phyloP scores from a whole-genome alignment of 1,139 yeast species.

The Williopsis jadinii region DNA sequence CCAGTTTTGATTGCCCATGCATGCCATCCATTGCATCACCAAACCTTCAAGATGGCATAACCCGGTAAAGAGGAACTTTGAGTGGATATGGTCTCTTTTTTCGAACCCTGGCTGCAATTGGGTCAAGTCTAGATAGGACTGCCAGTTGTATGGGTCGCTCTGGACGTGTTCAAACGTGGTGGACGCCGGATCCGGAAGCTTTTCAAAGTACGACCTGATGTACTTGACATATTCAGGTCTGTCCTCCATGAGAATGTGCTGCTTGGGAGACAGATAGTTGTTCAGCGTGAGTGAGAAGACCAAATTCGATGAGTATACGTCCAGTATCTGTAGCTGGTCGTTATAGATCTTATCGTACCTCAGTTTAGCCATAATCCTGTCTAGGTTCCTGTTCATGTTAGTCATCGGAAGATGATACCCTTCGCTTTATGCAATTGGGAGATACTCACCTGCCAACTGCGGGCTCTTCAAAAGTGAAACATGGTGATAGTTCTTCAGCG shows the following conservation, averaged over 20 bases:
- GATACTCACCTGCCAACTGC: slow-evolving; percentile 4
- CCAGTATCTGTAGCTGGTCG: slow-evolving; percentile 10
- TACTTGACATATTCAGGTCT: slow-evolving; percentile 9
- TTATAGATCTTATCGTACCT: slow-evolving; percentile 6
- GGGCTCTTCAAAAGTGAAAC: slow-evolving; percentile 7
- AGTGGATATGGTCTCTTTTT: slow-evolving; percentile 44
- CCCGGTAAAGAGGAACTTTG: slow-evolving; percentile 44
- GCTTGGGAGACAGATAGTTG: slow-evolving; percentile 12
- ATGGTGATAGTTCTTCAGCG: slow-evolving; percentile 3
- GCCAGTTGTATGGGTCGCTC: slow-evolving; percentile 61
- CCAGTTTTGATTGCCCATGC: slow-evolving; percentile 71
- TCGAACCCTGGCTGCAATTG: slow-evolving; percentile 35
- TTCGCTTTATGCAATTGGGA: background rate
- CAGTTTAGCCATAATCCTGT: slow-evolving; percentile 6
- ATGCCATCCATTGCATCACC: slow-evolving; percentile 68
- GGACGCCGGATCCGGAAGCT: slow-evolving; percentile 22
- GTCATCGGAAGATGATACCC: background rate
- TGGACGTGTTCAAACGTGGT: slow-evolving; percentile 6
- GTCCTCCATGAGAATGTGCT: slow-evolving; percentile 15
- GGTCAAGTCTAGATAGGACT: slow-evolving; percentile 40
- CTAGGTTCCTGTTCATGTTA: background rate
- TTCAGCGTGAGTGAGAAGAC: slow-evolving; percentile 13
- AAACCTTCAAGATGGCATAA: slow-evolving; percentile 51
- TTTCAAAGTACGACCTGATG: slow-evolving; percentile 16
- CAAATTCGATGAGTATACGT: slow-evolving; percentile 17